Evolutionary conservation across 768 basidiomycete species (phyloP).

Genomic region (Hygrophoropsis aurantiaca): DNA sequence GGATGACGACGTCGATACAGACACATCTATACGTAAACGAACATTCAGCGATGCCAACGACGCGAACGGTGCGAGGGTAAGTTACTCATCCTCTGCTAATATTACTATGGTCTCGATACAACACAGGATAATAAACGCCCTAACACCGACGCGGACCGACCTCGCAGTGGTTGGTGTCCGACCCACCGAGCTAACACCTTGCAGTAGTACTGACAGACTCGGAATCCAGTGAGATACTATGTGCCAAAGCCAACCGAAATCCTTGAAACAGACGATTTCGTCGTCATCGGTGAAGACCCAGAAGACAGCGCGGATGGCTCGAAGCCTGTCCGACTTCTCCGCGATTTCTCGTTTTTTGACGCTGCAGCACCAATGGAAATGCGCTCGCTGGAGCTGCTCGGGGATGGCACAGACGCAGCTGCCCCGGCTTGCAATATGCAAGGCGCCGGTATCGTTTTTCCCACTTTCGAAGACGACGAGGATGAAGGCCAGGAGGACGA

Average conservation of each 20-base stretch:
- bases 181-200: too few relatives aligned
- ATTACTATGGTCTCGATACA: not conserved
- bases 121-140: slow-evolving; percentile 25
- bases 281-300: slow-evolving; percentile 44
- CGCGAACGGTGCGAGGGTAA: slow-evolving; percentile 15
- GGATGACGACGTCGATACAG: slow-evolving; percentile 19
- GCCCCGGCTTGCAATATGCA: slow-evolving; percentile 39
- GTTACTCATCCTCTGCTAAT: not conserved
- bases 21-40: slow-evolving; percentile 29
- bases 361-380: slow-evolving; percentile 43
- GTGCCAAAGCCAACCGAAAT: slow-evolving; percentile 29
- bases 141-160: slow-evolving; percentile 19
- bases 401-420: slow-evolving; percentile 38
- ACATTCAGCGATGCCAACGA: slow-evolving; percentile 11
- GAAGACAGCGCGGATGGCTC: slow-evolving; percentile 31
- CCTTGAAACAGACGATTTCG: slow-evolving; percentile 33
- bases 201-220: slow-evolving; percentile 3
- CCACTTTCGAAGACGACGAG: slow-evolving; percentile 53
- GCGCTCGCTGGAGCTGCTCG: slow-evolving; percentile 48
- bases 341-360: slow-evolving; percentile 64
- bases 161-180: slow-evolving; percentile 13
- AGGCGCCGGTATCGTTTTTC: slow-evolving; percentile 54
- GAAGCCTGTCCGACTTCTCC: slow-evolving; percentile 59
- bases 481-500: slow-evolving; percentile 63
- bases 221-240: slow-evolving; percentile 40